Conservation (phyloP, 805 yeast species). For the Zygosaccharomyces bisporus region DNA sequence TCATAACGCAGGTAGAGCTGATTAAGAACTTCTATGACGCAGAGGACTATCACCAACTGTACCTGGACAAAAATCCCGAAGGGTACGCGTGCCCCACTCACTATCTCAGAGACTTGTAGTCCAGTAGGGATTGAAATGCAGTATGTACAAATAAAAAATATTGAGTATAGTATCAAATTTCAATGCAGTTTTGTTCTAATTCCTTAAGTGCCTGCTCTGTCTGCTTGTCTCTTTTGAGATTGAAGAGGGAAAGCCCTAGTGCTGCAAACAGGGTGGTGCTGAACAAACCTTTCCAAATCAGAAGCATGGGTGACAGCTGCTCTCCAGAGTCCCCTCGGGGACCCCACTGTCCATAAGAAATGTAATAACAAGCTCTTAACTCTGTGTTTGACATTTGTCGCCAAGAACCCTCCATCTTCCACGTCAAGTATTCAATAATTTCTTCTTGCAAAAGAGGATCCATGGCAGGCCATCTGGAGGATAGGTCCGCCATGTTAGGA, state of each 20-base stretch:
- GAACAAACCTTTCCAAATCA: conserved; percentile 25
- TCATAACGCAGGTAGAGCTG: conserved; percentile 69
- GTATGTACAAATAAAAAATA: conserved; percentile 1
- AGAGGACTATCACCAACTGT: conserved; percentile 90
- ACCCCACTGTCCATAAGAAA: conserved; percentile 41
- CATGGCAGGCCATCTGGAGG: conserved; percentile 35
- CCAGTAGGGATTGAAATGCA: not conserved
- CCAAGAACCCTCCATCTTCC: conserved; percentile 37
- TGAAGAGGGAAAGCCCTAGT: conserved; percentile 18
- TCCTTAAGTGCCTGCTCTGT: conserved; percentile 3
- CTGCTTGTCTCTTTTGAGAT: conserved; percentile 22
- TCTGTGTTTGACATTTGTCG: conserved; percentile 28
- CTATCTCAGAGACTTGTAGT: conserved; percentile 53
- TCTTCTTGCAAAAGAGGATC: conserved; percentile 36
- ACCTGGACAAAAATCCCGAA: conserved; percentile 70
- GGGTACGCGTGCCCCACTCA: conserved; percentile 94
- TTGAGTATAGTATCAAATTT: not conserved
- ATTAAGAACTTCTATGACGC: conserved; percentile 79
- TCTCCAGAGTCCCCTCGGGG: conserved; percentile 21
- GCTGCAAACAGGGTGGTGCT: conserved; percentile 23
- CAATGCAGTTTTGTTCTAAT: conserved; percentile 1
- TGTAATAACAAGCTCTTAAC: conserved; percentile 33
- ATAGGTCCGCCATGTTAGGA: conserved; percentile 32
- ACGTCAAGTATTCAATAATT: conserved; percentile 35
- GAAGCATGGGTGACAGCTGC: conserved; percentile 12